Evolutionary conservation across 768 basidiomycete genomes (phyloP), one percentile per base, ranked within the genome.

Genomic region (Amanita pallidorosea): DNA sequence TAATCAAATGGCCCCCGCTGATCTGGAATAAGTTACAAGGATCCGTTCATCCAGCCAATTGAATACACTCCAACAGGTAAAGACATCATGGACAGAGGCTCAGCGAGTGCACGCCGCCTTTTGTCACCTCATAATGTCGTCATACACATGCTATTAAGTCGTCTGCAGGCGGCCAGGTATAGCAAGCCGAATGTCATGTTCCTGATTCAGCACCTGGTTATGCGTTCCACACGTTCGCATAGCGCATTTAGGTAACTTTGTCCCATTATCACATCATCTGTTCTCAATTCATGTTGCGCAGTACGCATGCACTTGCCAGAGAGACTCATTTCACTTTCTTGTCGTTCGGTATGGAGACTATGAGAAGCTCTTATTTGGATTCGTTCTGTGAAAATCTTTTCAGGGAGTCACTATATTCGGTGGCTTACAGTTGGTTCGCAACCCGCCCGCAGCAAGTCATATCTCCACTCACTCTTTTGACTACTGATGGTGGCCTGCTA

Each of bases 341-440:
- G 15, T 69, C 94, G 3, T 95, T 99, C 61, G 95, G 90, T 0
- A 92, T 98, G 60, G 91, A 96, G 64, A 80, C 89, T 2, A 66
- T 98, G 33, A 87, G 87, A 58, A 91, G 91, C 58, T 94, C 89
- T 9, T 77, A 83, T 55, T 70, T 96, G 56, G 95, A 98, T 62
- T 71, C 80, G 0, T 80, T 80, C 54, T 85, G 88, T 50, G 94
- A 98, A 65, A 75, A 81, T 57, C 60, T 74, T 18, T 67, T 92
- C 29, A 78, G 96, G 37, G 80, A 88, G 56, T 72, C 71, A 45
- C 68, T 99, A 5, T 99, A 92, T 64, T 65, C 68, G 5, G 77
- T 83, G 2, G 92, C 91, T 2, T 89, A 90, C 57, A 77, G 83
- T 3, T 98, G 95, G 96, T 99, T 98, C 67, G 70, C 85, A n/a